Evolutionary conservation across 78 protist species (phyloP), one percentile per base, ranked within the genome.

Genomic region (Protostelium mycophagum): DNA sequence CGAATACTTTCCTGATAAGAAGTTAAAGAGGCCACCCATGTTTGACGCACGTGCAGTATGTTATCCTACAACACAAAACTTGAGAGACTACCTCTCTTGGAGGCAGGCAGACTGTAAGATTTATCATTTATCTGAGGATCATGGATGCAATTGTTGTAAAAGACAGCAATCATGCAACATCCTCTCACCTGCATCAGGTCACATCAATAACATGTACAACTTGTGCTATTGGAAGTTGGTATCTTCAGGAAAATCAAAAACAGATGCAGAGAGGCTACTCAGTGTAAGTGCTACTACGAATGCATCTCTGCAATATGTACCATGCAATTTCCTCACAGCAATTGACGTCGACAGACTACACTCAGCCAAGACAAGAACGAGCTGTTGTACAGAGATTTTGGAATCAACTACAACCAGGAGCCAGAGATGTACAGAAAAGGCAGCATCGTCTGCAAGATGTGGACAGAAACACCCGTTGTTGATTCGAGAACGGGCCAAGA

Each of bases 41-140:
- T 97, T 97, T 83, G 99, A 97, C 86, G 91, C 97, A 1, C 94
- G 99, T n/a, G 86, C 92, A 37, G 96, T 97, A n/a, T 86, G 89
- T 83, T 97, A 97, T 85, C 99, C 99, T 28, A 63, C 96, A 0
- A 86, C 85, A 35, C 84, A 91, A 36, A 94, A 94, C 83, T 0
- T 97, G 34, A 39, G 96, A 36, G 97, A 96, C 83, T 91, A 96
- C 35, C 51, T 95, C n/a, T 31, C 89, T 25, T 96, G 97, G 97
- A 91, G 98, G 0, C 97, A 96, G 35, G 98, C 92, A 0, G 96
- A 92, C 34, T 94, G 97, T 93, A 37, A 34, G 38, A 9, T 29
- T 1, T 1, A 9, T 0, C 34, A 28, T 86, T 0, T 34, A 37
- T 34, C 1, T 89, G 51, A 63, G 25, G 35, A 23, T 34, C 38